Evolutionary conservation across 495 filamentous ascomycete species (phyloP).

Genomic region (Barbatosphaeria neglecta): DNA sequence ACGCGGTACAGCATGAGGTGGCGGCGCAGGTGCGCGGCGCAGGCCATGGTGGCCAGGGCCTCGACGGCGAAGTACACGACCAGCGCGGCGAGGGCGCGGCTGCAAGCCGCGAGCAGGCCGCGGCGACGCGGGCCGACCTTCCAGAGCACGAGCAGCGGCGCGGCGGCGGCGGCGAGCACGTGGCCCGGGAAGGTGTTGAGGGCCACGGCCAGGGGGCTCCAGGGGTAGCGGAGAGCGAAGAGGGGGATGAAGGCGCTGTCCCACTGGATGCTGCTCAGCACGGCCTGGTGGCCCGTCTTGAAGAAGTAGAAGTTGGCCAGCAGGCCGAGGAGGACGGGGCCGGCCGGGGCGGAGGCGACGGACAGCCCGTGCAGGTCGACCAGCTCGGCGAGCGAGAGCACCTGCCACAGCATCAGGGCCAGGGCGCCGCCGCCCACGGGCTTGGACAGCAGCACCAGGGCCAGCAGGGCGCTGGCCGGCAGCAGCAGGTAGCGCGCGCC

Average conservation of each 20-base stretch:
- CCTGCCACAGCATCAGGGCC: slow-evolving; percentile 68
- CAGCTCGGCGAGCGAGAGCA: slow-evolving; percentile 79
- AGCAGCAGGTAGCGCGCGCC: slow-evolving; percentile 86
- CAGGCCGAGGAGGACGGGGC: slow-evolving; percentile 71
- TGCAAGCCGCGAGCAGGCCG: slow-evolving; percentile 55
- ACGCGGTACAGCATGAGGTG: slow-evolving; percentile 98
- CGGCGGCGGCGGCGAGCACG: slow-evolving; percentile 64
- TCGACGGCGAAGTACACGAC: slow-evolving; percentile 72
- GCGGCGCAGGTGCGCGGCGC: slow-evolving; percentile 72
- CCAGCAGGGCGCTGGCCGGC: slow-evolving; percentile 61
- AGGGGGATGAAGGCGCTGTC: slow-evolving; percentile 91
- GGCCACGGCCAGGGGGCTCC: slow-evolving; percentile 67
- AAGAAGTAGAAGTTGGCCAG: slow-evolving; percentile 91
- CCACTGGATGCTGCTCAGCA: slow-evolving; percentile 84
- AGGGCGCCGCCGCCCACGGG: slow-evolving; percentile 87
- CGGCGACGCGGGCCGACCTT: slow-evolving; percentile 51
- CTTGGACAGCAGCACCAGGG: slow-evolving; percentile 73
- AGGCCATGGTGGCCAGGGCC: slow-evolving; percentile 71
- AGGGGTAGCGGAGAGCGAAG: slow-evolving; percentile 73
- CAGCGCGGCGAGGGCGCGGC: slow-evolving; percentile 58
- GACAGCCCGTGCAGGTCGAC: slow-evolving; percentile 64
- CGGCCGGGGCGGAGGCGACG: slow-evolving; percentile 54
- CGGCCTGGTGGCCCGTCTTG: slow-evolving; percentile 94
- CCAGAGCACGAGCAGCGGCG: slow-evolving; percentile 80
- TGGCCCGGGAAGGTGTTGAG: slow-evolving; percentile 86